Conservation (phyloP, 768 basidiomycete species). For the Mycena maculata region DNA sequence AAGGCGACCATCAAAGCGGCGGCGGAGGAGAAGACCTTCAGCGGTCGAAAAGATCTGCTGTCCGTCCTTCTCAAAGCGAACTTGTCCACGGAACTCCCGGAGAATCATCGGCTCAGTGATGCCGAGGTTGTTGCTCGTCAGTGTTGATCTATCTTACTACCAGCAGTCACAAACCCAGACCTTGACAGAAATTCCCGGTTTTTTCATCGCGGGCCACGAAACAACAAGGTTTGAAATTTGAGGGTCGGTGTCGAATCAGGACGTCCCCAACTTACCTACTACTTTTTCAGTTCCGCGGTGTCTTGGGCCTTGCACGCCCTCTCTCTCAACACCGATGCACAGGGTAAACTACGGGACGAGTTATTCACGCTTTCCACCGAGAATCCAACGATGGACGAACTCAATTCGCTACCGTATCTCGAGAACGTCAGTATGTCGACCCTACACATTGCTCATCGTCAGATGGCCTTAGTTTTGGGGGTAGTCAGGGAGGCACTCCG, state of each 20-base stretch:
- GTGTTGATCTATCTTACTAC: not conserved
- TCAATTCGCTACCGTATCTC: conserved; percentile 52
- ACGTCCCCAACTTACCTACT: not conserved
- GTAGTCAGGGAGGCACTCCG: conserved; percentile 24
- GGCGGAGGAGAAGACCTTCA: conserved; percentile 27
- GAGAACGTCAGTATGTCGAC: conserved; percentile 43
- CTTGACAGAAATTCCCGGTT: conserved; percentile 49
- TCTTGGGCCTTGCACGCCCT: conserved; percentile 60
- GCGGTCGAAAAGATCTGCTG: conserved; percentile 50
- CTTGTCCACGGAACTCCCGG: not conserved
- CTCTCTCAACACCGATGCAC: conserved; percentile 48
- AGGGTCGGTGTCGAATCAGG: rapidly evolving
- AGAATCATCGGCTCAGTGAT: not conserved
- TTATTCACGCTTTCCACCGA: conserved; percentile 48
- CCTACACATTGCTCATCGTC: too few species aligned
- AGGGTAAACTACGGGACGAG: conserved; percentile 58
- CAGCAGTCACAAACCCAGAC: conserved; percentile 43
- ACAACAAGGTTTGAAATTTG: conserved; percentile 37
- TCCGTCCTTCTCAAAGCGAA: conserved; percentile 1
- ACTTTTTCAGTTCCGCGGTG: not conserved
- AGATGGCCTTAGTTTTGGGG: too few species aligned
- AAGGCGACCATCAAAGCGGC: conserved; percentile 43
- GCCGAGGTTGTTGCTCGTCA: not conserved
- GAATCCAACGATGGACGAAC: conserved; percentile 54
- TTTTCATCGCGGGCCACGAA: conserved; percentile 51